These are phyloP conservation scores for Aspergillus glaucus DNA, from an alignment of 2,329 filamentous ascomycete species.

Conservation along the genomic window DNA sequence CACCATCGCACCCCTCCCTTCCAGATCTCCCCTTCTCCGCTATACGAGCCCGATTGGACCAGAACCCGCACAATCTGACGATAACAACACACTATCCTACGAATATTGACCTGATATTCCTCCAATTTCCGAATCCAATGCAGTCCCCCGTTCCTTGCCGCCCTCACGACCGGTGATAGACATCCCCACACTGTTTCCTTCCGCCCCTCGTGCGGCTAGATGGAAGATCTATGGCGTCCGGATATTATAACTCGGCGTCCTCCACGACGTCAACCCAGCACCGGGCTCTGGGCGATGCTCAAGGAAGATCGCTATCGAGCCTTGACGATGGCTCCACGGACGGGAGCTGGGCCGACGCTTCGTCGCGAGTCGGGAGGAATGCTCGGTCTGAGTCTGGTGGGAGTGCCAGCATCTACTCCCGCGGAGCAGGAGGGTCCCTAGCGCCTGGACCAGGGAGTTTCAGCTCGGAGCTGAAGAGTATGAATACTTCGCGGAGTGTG, in stretches of 20 bases:
- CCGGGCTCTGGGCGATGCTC: conserved; percentile 25
- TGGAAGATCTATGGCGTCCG: conserved; percentile 42
- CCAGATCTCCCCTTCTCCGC: no score
- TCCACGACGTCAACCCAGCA: conserved; percentile 38
- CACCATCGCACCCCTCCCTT: no score
- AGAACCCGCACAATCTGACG: no score
- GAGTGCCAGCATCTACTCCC: conserved; percentile 58
- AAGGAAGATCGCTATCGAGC: conserved; percentile 33
- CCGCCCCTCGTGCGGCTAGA: conserved; percentile 26
- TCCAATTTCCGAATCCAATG: conserved; percentile 21
- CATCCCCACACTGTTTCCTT: conserved; percentile 8
- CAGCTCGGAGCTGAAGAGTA: conserved; percentile 75
- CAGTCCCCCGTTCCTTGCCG: conserved; percentile 17
- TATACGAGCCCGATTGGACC: no score
- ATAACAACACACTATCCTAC: no score
- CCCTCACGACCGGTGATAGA: conserved; percentile 31
- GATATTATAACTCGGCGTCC: conserved; percentile 33
- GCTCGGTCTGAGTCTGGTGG: conserved; percentile 51
- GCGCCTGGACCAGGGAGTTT: conserved; percentile 77
- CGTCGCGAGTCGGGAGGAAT: conserved; percentile 27
- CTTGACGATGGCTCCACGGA: conserved; percentile 33
- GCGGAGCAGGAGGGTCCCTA: conserved; percentile 56
- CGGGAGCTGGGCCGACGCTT: conserved; percentile 33
- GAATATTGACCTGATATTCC: no score
- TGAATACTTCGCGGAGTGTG: conserved; percentile 57